Conservation (phyloP, 176 grass and related monocot genomes). For the Avena insularis region DNA sequence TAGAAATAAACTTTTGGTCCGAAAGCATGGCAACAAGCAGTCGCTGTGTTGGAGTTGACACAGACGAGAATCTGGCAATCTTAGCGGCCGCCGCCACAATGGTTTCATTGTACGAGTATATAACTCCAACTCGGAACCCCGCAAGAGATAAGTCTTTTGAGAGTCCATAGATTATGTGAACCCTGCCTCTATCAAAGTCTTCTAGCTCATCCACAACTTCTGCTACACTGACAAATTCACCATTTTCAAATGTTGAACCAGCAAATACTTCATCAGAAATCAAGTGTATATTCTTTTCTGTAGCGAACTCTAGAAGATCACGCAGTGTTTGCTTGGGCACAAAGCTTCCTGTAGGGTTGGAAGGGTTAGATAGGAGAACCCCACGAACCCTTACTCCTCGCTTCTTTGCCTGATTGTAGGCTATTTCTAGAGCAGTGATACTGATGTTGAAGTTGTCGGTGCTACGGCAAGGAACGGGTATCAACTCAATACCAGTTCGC, state of each 20-base stretch:
- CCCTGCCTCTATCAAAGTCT: conserved; percentile 78
- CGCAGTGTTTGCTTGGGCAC: conserved; percentile 69
- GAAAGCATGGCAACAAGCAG: conserved; percentile 87
- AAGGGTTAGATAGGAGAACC: conserved; percentile 89
- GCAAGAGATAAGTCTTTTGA: conserved; percentile 86
- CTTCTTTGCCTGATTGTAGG: conserved; percentile 92
- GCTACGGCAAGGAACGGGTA: conserved; percentile 93
- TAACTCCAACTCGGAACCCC: conserved; percentile 80
- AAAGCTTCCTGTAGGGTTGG: conserved; percentile 87
- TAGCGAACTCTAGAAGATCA: conserved; percentile 73
- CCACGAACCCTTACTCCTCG: conserved; percentile 86
- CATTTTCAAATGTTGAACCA: conserved; percentile 71
- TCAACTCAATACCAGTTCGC: conserved; percentile 84
- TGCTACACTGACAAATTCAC: conserved; percentile 74
- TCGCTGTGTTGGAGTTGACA: conserved; percentile 69
- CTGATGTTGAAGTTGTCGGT: conserved; percentile 87
- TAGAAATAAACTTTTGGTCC: conserved; percentile 72
- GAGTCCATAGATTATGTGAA: conserved; percentile 91
- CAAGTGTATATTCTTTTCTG: conserved; percentile 93
- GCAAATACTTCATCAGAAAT: conserved; percentile 98
- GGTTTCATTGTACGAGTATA: conserved; percentile 84
- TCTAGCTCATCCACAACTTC: conserved; percentile 68
- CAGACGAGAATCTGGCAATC: conserved; percentile 88
- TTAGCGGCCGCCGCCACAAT: conserved; percentile 75
- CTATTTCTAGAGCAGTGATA: conserved; percentile 77